phyloP scores from a whole-genome alignment of 768 basidiomycete genomes.

The Pleurotus sapidus region DNA sequence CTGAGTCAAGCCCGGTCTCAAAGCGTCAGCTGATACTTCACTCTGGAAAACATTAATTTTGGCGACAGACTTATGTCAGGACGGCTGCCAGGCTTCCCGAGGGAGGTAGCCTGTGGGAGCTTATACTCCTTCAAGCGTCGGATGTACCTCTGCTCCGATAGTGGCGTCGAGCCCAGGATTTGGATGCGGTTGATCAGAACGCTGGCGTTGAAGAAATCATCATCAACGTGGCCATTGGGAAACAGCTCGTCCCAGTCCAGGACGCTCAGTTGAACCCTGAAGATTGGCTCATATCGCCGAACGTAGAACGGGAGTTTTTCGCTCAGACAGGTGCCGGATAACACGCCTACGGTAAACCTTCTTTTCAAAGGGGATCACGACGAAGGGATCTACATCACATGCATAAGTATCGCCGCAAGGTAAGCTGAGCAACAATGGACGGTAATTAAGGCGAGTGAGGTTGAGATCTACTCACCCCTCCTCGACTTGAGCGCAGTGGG shows the following conservation, averaged over 20 bases:
- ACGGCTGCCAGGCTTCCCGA: too few relatives aligned
- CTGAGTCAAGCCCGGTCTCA: too few relatives aligned
- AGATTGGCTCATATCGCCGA: conserved; percentile 77
- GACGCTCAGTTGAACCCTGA: conserved; percentile 75
- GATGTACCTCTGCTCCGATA: too few relatives aligned
- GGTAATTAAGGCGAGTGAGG: not conserved
- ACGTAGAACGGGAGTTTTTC: conserved; percentile 96
- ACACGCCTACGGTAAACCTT: conserved; percentile 94
- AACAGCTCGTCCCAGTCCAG: conserved; percentile 97
- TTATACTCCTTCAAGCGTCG: too few relatives aligned
- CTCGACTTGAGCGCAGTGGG: conserved; percentile 80
- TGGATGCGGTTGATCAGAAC: too few relatives aligned
- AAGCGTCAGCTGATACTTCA: too few relatives aligned
- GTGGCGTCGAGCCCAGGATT: too few relatives aligned
- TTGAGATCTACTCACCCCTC: conserved; percentile 62
- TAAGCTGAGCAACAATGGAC: not conserved
- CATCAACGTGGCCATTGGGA: conserved; percentile 85
- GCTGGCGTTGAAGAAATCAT: too few relatives aligned
- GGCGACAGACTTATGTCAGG: too few relatives aligned
- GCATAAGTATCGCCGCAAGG: conserved; percentile 40
- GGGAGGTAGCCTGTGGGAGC: too few relatives aligned
- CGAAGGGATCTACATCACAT: too few relatives aligned
- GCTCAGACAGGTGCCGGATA: conserved; percentile 88
- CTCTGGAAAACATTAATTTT: too few relatives aligned
- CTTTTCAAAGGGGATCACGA: conserved; percentile 81